phyloP scores from a whole-genome alignment of 352 stramenopile species.

The Pythium diclinum region DNA sequence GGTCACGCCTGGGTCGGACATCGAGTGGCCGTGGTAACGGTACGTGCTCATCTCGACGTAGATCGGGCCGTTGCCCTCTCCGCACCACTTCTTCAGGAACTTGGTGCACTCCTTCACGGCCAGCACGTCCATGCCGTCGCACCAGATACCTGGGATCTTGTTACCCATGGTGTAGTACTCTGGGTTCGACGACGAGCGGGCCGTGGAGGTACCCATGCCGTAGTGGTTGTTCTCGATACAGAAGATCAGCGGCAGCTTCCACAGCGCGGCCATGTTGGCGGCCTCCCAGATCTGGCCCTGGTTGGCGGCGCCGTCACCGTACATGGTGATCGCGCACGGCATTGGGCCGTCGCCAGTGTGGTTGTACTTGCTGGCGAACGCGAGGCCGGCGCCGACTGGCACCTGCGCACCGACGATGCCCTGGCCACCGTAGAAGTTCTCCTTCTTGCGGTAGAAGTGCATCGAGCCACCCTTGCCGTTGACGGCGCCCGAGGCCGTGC shows the following conservation, averaged over 20 bases:
- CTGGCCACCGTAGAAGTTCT: conserved; percentile 98
- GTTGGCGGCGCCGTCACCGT: conserved; percentile 99
- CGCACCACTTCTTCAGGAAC: conserved; percentile 96
- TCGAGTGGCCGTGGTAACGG: conserved; percentile 99
- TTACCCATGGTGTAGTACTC: conserved; percentile 99
- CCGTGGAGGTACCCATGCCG: conserved; percentile 98
- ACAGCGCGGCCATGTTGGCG: conserved; percentile 97
- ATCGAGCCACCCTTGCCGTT: conserved; percentile 98
- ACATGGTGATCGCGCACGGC: conserved; percentile 96
- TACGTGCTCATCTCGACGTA: conserved; percentile 99
- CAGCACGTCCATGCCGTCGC: conserved; percentile 99
- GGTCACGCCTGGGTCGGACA: conserved; percentile 99
- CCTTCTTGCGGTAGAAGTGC: conserved; percentile 99
- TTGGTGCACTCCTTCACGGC: conserved; percentile 95
- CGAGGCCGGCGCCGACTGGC: conserved; percentile 96
- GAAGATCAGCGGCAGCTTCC: conserved; percentile 99
- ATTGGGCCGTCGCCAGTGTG: conserved; percentile 86
- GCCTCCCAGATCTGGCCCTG: conserved; percentile 98
- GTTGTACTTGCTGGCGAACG: conserved; percentile 99
- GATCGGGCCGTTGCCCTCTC: conserved; percentile 97
- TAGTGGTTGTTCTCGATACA: conserved; percentile 99
- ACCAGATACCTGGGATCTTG: conserved; percentile 98
- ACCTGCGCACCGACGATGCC: conserved; percentile 99
- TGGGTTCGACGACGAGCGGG: conserved; percentile 95
- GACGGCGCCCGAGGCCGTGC: conserved; percentile 85